These are phyloP conservation scores for Penstemon newberryi DNA, from an alignment of 257 asterid species.

Conservation along the genomic window DNA sequence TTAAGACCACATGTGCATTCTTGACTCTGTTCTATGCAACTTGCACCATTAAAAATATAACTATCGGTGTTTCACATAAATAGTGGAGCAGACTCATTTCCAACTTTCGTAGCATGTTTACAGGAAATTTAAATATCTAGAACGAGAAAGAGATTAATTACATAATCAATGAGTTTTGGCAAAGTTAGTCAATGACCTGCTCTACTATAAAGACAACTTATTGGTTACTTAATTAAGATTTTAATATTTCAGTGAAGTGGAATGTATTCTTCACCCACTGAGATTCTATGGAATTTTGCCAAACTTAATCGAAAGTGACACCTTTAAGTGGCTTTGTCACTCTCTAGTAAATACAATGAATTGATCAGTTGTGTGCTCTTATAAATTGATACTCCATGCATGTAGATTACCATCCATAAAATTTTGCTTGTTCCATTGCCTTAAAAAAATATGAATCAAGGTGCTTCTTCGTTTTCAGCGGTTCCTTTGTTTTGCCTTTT, in stretches of 20 bases:
- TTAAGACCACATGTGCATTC: neutral
- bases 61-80: conserved; percentile 7
- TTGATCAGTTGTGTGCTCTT: conserved; percentile 20
- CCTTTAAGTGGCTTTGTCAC: conserved; percentile 36
- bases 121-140: conserved; percentile 5
- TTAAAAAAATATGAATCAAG: conserved; percentile 24
- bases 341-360: conserved; percentile 21
- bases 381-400: conserved; percentile 36
- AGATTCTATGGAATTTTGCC: conserved; percentile 37
- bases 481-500: conserved; percentile 34
- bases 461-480: conserved; percentile 22
- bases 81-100: neutral
- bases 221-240: conserved; percentile 26
- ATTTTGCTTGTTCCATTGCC: neutral
- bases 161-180: neutral
- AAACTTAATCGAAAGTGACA: conserved; percentile 43
- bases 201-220: conserved; percentile 1
- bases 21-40: neutral
- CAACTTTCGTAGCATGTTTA: neutral
- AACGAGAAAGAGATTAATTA: neutral
- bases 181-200: conserved; percentile 2
- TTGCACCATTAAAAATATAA: neutral
- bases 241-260: conserved; percentile 19
- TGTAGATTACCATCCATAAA: conserved; percentile 10
- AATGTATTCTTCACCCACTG: conserved; percentile 29